Evolutionary conservation across 2,329 filamentous ascomycete species (phyloP).

Genomic region (Pseudocercospora eumusae): DNA sequence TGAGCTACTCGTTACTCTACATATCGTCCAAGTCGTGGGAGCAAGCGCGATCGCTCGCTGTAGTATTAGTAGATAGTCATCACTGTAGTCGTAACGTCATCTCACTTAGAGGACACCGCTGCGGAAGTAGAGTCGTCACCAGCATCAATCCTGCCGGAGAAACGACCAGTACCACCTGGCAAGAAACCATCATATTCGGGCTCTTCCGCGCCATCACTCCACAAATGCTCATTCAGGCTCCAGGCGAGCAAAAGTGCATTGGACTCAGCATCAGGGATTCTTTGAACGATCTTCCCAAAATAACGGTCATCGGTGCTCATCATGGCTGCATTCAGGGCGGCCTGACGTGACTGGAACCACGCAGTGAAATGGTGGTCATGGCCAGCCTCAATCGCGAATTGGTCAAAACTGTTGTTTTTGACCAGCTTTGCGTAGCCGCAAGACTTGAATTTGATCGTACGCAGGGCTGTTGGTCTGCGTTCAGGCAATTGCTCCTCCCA

Average conservation of each 20-base stretch:
- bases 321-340: constrained; percentile 42
- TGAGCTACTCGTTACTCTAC: constrained; percentile 2
- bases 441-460: constrained; percentile 56
- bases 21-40: not conserved
- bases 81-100: not conserved
- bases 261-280: constrained; percentile 40
- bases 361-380: constrained; percentile 22
- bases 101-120: not conserved
- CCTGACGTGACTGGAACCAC: constrained; percentile 39
- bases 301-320: constrained; percentile 41
- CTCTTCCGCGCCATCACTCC: constrained; percentile 39
- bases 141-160: constrained; percentile 35
- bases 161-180: constrained; percentile 46
- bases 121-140: not conserved
- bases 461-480: constrained; percentile 40
- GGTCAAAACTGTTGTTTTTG: constrained; percentile 37
- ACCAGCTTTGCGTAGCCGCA: constrained; percentile 61
- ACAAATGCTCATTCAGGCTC: constrained; percentile 32
- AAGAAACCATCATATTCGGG: constrained; percentile 46
- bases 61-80: not conserved
- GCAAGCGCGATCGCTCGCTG: not conserved
- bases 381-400: constrained; percentile 38
- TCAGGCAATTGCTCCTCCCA: constrained; percentile 31
- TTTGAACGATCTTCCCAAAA: constrained; percentile 46
- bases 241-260: constrained; percentile 35